phyloP scores from a whole-genome alignment of 2,329 filamentous ascomycete species.

The Thelonectria blattea region DNA sequence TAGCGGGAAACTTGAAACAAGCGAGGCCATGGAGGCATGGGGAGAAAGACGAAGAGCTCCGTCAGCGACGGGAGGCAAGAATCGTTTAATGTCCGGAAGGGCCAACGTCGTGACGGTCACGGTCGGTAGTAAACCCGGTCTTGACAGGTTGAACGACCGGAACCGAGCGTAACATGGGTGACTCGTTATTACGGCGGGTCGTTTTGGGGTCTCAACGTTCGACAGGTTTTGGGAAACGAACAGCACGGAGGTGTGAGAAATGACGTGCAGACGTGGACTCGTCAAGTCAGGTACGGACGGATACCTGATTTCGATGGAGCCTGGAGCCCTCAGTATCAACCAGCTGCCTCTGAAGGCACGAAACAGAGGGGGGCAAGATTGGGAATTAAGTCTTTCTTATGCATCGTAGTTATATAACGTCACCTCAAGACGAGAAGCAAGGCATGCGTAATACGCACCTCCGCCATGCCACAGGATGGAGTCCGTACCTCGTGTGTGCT shows the following conservation, averaged over 20 bases:
- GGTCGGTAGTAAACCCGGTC: conserved; percentile 17
- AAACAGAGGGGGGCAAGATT: too few relatives aligned
- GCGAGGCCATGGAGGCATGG: conserved; percentile 19
- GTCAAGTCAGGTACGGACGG: neutral
- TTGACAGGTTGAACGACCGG: conserved; percentile 3
- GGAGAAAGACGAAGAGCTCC: conserved; percentile 16
- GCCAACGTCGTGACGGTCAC: conserved; percentile 17
- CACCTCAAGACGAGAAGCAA: neutral
- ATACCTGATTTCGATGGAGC: too few relatives aligned
- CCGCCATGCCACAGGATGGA: neutral
- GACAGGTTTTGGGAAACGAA: neutral
- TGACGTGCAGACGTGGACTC: conserved; percentile 14
- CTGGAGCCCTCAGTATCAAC: too few relatives aligned
- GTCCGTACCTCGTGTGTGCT: neutral
- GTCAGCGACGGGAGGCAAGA: conserved; percentile 15
- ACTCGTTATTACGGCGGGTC: conserved; percentile 16
- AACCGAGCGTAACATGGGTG: conserved; percentile 11
- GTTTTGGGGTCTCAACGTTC: neutral
- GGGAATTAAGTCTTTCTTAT: neutral
- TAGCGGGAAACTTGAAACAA: conserved; percentile 40
- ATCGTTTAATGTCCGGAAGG: conserved; percentile 30
- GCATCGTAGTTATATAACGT: neutral
- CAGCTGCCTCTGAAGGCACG: too few relatives aligned
- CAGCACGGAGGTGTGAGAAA: neutral
- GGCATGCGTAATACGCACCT: neutral